Evolutionary conservation across 441 rosid species (phyloP).

Genomic region (Corymbia calophylla): DNA sequence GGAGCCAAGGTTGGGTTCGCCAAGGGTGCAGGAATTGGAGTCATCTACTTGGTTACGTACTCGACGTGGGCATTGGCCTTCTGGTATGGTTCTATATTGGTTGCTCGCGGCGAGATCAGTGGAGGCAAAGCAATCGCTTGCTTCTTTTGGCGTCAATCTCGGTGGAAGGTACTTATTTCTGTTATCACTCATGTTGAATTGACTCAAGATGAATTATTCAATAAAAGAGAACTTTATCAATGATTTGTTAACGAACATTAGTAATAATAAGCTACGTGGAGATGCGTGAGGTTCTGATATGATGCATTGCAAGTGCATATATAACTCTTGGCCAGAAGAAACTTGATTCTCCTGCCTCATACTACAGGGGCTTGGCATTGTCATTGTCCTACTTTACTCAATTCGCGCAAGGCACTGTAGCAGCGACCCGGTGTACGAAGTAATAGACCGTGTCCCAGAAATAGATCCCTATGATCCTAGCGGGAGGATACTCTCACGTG

Average conservation of each 20-base stretch:
- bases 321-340: neutral
- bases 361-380: slow-evolving; percentile 60
- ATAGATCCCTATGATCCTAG: slow-evolving; percentile 47
- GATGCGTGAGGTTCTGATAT: neutral
- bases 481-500: slow-evolving; percentile 30
- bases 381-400: slow-evolving; percentile 67
- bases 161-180: slow-evolving; percentile 50
- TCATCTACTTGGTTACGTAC: slow-evolving; percentile 63
- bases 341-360: neutral
- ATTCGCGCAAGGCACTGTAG: slow-evolving; percentile 65
- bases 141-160: slow-evolving; percentile 65
- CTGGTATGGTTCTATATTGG: slow-evolving; percentile 55
- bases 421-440: slow-evolving; percentile 50
- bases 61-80: slow-evolving; percentile 70
- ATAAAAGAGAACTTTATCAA: neutral
- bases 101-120: slow-evolving; percentile 27
- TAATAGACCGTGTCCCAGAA: slow-evolving; percentile 54
- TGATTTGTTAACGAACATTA: neutral
- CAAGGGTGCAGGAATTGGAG: slow-evolving; percentile 73
- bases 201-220: neutral
- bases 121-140: slow-evolving; percentile 69
- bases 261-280: neutral
- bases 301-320: neutral
- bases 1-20: slow-evolving; percentile 58
- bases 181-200: neutral